Evolutionary conservation across 148 eudicot genomes (phyloP), one percentile per base, ranked within the genome.

Genomic region (Hydrangea macrophylla): DNA sequence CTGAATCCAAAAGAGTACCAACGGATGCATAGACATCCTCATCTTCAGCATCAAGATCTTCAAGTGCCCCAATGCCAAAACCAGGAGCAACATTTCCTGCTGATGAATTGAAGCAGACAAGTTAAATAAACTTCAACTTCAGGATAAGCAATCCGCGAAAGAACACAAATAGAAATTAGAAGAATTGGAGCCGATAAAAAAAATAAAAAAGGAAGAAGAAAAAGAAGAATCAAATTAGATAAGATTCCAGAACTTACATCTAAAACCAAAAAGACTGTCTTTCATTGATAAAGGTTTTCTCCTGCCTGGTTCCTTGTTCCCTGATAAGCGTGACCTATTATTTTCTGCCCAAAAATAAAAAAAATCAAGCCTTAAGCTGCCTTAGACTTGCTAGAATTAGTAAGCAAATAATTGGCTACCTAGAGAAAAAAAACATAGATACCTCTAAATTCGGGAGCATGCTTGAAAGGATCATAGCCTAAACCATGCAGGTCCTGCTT

Each of bases 371-470:
- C 60, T 54, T 33, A 71, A 42, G 32, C 37, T 22, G 67, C 30
- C 25, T 71, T 57, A 60, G 61, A 61, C 22, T 74, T 65, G 59
- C 45, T 36, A 54, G 58, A 58, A 56, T 58, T 44, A 20, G 55
- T 25, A 67, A 66, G 62, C 20, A 67, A 18, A n/a, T 0, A 18
- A 13, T 40, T 44, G 30, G 58, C 58, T 73, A 37, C 53, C 24
- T 39, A 64, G 15, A 30, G 35, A 55, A 45, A 65, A 50, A n/a
- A n/a, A n/a, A n/a, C n/a, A 24, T 54, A 75, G 72, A 79, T 79
- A 93, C 98, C 98, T 74, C 98, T 79, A 63, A 93, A 93, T 79
- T 93, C 98, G 35, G 96, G 96, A 70, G 96, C 98, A 78, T 86
- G 78, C 79, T 82, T 88, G 75, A 78, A 93, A 7, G 96, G 98